These are phyloP conservation scores for Escovopsis weberi DNA, from an alignment of 2,329 filamentous ascomycete species.

Conservation along the genomic window DNA sequence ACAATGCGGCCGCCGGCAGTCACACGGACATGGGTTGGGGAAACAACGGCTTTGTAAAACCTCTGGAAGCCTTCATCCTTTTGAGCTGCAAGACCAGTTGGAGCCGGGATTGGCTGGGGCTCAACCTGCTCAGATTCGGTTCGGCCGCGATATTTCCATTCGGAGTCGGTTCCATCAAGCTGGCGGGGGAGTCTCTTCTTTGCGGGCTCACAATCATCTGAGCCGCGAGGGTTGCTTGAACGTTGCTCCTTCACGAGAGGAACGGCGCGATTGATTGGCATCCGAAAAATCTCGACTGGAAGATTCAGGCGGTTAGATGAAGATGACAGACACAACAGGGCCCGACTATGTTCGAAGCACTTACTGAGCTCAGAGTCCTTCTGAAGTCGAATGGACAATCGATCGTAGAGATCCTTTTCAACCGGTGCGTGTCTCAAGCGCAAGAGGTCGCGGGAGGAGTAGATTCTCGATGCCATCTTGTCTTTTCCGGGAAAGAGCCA, in stretches of 20 bases:
- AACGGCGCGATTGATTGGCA: conserved; percentile 13
- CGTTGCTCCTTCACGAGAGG: conserved; percentile 18
- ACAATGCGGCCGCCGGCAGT: conserved; percentile 54
- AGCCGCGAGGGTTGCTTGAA: conserved; percentile 5
- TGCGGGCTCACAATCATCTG: conserved; percentile 1
- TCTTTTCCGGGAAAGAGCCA: conserved; percentile 24
- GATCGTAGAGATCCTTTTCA: conserved; percentile 13
- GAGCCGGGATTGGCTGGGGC: conserved; percentile 37
- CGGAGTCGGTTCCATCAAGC: conserved; percentile 26
- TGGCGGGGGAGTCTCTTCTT: conserved; percentile 14
- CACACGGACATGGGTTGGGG: conserved; percentile 51
- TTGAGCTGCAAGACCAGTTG: conserved; percentile 37
- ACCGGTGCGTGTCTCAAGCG: conserved; percentile 15
- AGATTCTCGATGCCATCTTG: conserved; percentile 29
- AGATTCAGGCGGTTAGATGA: neutral
- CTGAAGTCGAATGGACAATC: conserved; percentile 20
- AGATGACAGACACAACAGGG: neutral
- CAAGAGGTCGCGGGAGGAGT: conserved; percentile 31
- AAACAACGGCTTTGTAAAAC: conserved; percentile 54
- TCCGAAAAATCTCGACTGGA: conserved; percentile 19
- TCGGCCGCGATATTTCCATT: conserved; percentile 32
- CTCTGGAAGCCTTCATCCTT: conserved; percentile 51
- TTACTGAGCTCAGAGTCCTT: conserved; percentile 27
- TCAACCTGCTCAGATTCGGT: conserved; percentile 27
- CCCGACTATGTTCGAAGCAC: conserved; percentile 4